These are phyloP conservation scores for Hypoxylon trugodes DNA, from an alignment of 495 filamentous ascomycete species.

Conservation along the genomic window DNA sequence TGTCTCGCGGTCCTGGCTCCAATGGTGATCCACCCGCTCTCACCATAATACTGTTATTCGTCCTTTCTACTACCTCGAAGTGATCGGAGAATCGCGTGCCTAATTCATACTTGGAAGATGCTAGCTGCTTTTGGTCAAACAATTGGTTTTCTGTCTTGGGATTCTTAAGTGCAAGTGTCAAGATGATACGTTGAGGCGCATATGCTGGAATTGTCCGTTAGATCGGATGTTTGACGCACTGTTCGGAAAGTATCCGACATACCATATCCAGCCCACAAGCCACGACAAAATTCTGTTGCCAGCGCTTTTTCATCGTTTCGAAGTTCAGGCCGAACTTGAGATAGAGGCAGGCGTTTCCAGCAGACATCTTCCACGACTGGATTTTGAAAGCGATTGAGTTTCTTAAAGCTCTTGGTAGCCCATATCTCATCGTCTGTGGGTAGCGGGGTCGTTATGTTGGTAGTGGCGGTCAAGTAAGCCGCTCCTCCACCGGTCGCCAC, in stretches of 20 bases:
- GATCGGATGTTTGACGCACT: background rate
- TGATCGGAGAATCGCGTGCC: slow-evolving; percentile 76
- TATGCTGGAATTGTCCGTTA: slow-evolving; percentile 57
- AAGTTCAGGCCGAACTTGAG: slow-evolving; percentile 68
- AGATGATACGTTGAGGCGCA: slow-evolving; percentile 65
- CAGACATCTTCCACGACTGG: slow-evolving; percentile 66
- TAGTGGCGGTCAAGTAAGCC: slow-evolving; percentile 47
- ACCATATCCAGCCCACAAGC: slow-evolving; percentile 72
- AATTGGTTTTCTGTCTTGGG: slow-evolving; percentile 68
- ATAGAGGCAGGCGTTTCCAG: slow-evolving; percentile 65
- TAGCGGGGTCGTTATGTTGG: slow-evolving; percentile 54
- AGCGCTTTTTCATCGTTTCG: slow-evolving; percentile 66
- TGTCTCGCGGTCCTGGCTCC: slow-evolving; percentile 62
- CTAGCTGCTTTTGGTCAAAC: slow-evolving; percentile 65
- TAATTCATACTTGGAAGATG: slow-evolving; percentile 62
- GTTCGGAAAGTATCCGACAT: slow-evolving; percentile 32
- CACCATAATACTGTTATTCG: slow-evolving; percentile 64
- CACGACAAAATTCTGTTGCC: slow-evolving; percentile 67
- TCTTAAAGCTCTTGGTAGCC: slow-evolving; percentile 57
- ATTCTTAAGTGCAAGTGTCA: slow-evolving; percentile 66
- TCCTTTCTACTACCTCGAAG: slow-evolving; percentile 77
- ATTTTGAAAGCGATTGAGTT: slow-evolving; percentile 67
- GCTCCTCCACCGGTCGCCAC: slow-evolving; percentile 44
- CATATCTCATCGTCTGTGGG: slow-evolving; percentile 66
- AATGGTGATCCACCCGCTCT: slow-evolving; percentile 72